Conservation (phyloP, 2,329 filamentous ascomycete species). For the Nothopassalora personata region DNA sequence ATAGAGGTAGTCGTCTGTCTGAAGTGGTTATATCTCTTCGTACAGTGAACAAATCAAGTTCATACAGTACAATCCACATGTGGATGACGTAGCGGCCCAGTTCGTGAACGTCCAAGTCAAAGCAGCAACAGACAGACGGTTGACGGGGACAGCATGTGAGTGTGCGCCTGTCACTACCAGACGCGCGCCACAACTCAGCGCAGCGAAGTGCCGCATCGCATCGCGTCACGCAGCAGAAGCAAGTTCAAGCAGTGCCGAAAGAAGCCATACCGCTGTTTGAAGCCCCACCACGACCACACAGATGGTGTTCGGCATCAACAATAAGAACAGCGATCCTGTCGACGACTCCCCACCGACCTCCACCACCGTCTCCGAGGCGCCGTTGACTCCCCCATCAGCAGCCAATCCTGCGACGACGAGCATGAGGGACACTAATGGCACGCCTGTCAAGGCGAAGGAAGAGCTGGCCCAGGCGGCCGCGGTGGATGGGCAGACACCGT, state of each 20-base stretch:
- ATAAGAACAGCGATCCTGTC: background rate
- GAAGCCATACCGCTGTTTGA: background rate
- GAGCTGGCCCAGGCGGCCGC: constrained; percentile 8
- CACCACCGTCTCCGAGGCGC: background rate
- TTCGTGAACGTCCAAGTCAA: background rate
- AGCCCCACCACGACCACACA: background rate
- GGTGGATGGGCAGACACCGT: constrained; percentile 47
- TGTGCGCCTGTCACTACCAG: no score
- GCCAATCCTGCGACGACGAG: background rate
- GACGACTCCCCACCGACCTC: background rate
- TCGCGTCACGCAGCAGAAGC: background rate
- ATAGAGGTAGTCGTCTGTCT: background rate
- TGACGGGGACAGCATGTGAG: no score
- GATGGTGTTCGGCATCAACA: constrained; percentile 11
- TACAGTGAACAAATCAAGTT: background rate
- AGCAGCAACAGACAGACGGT: background rate
- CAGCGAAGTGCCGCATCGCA: background rate
- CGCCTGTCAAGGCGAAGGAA: constrained; percentile 6
- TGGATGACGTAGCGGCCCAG: background rate
- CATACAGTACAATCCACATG: background rate
- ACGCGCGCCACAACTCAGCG: background rate
- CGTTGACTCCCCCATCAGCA: background rate
- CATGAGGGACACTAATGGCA: constrained; percentile 3
- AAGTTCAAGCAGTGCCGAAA: background rate
- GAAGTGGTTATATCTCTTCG: background rate